Base-by-base conservation (phyloP, 2,329 filamentous ascomycete genomes). In the Stachybotrys chlorohalonatus region DNA sequence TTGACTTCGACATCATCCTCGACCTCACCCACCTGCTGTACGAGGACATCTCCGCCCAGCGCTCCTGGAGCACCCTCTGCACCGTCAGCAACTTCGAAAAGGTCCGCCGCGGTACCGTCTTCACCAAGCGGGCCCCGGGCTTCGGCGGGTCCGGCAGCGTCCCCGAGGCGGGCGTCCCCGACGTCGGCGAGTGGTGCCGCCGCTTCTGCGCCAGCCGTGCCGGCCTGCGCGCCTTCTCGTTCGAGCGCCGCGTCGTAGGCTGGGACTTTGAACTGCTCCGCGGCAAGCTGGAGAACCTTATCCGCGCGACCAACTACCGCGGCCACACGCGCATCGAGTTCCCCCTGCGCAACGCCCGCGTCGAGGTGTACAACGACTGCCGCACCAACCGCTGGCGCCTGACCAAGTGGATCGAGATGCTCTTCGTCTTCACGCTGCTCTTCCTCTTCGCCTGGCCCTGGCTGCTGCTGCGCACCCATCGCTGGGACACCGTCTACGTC, bases 381-480 rank as follows among this genome's bases (percentile, higher is more conserved):
- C 75, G 71, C 52, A 73, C 83, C 56, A 90, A 89, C 64, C 69
- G 74, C 32, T 87, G 85, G 81, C 82, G 88, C 0, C 72, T 84
- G 49, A 84, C 77, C 1, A 66, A 65, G 7, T 89, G 84, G 83
- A 73, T 90, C 49, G 73, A 78, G 47, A 81, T 81, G 75, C 49
- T 89, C 9, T 89, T 85, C 70, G 83, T 81, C 64, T 66, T 88
- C 6, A 83, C 83, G 0, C 82, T 90, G 56, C 68, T 87, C 11
- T 87, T 87, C 77, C 63, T 91, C 55, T 75, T 91, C 60, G 74
- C 80, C 3, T 91, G 87, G 87, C 87, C 87, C 0, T 79, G 81
- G 55, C 75, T 91, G 11, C 85, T 82, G 69, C 77, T 89, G 64
- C 70, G 78, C 16, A 91, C 87, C 1, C 83, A 81, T 64, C 76